Percentiles rank a stretch among this genome's conserved stretches.
Evolutionary conservation across 2,329 filamentous ascomycete genomes (phyloP).

Genomic region (Fusarium coicis): DNA sequence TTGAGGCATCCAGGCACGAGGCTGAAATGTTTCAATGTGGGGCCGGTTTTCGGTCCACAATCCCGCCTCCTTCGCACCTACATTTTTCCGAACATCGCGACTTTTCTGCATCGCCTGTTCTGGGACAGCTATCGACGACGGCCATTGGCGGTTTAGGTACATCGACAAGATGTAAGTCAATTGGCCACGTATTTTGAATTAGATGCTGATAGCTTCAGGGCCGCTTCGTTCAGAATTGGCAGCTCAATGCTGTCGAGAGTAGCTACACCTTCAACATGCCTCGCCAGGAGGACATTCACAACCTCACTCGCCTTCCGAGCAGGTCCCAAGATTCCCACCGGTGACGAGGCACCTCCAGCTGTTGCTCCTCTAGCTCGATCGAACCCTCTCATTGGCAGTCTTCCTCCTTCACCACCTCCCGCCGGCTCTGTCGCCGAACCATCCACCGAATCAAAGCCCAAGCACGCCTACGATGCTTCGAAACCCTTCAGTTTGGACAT

Average conservation of each 20-base stretch:
- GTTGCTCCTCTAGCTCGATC: slow-evolving; percentile 14
- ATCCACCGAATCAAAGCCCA: background rate
- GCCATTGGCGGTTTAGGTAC: slow-evolving; percentile 30
- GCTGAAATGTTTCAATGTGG: slow-evolving; percentile 44
- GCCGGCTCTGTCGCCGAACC: background rate
- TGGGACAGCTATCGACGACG: slow-evolving; percentile 29
- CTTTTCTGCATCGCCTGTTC: slow-evolving; percentile 38
- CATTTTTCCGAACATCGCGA: slow-evolving; percentile 45
- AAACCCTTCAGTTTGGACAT: slow-evolving; percentile 47
- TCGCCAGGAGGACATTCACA: slow-evolving; percentile 46
- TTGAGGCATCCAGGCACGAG: slow-evolving; percentile 39
- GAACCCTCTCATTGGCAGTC: background rate
- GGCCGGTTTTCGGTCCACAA: slow-evolving; percentile 26
- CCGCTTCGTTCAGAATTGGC: slow-evolving; percentile 43
- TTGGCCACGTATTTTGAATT: accelerated
- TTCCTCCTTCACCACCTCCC: slow-evolving; percentile 24
- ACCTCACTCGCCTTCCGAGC: slow-evolving; percentile 46
- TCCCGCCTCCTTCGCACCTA: slow-evolving; percentile 43
- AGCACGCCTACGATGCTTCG: slow-evolving; percentile 44
- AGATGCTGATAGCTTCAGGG: slow-evolving; percentile 38
- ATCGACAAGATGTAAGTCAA: slow-evolving; percentile 37
- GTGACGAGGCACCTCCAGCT: slow-evolving; percentile 6
- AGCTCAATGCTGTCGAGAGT: slow-evolving; percentile 48
- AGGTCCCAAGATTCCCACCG: slow-evolving; percentile 19
- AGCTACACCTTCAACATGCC: slow-evolving; percentile 35